Conservation (phyloP, 2,329 filamentous ascomycete species). For the Sordariomycetes sp. region DNA sequence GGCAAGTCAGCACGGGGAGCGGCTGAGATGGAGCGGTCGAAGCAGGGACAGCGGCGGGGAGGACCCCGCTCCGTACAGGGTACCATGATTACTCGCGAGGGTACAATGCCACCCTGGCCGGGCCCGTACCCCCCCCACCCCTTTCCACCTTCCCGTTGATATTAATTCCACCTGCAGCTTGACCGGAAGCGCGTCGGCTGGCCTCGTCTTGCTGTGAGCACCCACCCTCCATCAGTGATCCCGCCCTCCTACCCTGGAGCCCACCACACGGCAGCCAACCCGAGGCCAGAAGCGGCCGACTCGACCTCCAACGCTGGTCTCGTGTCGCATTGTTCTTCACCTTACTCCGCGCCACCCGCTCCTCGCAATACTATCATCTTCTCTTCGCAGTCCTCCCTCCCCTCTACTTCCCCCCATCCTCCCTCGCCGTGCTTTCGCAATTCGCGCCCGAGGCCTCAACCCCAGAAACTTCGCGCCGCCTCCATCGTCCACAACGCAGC, state of each 20-base stretch:
- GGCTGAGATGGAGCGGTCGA: background rate
- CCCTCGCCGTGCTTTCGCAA: background rate
- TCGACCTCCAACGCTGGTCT: slow-evolving; percentile 4
- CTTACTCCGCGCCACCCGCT: slow-evolving; percentile 1
- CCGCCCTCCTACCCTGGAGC: slow-evolving; percentile 2
- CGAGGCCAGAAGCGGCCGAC: slow-evolving; percentile 4
- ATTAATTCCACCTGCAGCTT: background rate
- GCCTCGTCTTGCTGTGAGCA: background rate
- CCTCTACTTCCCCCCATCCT: background rate
- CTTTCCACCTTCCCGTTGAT: background rate
- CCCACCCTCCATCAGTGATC: background rate
- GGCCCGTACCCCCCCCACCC: background rate
- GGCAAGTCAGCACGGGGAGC: background rate
- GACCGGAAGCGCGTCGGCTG: background rate
- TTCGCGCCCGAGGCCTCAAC: background rate
- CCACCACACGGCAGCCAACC: background rate
- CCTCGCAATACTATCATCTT: background rate
- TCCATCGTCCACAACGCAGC: background rate
- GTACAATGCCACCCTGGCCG: background rate
- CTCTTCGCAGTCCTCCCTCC: background rate
- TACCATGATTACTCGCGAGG: background rate
- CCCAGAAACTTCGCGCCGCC: background rate
- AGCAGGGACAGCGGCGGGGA: background rate
- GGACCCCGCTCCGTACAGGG: background rate
- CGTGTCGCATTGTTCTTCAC: slow-evolving; percentile 4